These are phyloP conservation scores for Arthrinium puccinioides DNA, from an alignment of 2,329 filamentous ascomycete genomes.

Conservation along the genomic window DNA sequence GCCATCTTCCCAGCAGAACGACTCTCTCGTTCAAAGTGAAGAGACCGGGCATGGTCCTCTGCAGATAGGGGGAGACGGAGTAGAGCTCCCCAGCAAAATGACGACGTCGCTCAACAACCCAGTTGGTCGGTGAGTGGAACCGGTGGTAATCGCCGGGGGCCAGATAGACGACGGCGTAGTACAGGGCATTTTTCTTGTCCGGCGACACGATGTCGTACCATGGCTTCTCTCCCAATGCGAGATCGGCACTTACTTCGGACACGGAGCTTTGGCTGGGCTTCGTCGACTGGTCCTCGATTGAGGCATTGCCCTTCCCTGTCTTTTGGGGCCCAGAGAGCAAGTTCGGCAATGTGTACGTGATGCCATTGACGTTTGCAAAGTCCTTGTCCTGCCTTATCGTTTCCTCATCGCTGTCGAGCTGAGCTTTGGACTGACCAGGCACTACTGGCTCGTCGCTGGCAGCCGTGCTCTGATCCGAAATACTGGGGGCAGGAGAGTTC, in stretches of 20 bases:
- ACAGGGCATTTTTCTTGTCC: conserved; percentile 64
- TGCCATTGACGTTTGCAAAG: conserved; percentile 90
- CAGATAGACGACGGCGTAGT: conserved; percentile 93
- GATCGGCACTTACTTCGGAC: conserved; percentile 74
- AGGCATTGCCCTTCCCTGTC: conserved; percentile 32
- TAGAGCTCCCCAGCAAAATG: conserved; percentile 97
- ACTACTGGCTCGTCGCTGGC: conserved; percentile 19
- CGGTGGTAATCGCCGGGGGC: conserved; percentile 97
- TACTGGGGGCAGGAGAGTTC: conserved; percentile 46
- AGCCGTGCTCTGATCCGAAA: conserved; percentile 28
- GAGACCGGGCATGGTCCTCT: conserved; percentile 83
- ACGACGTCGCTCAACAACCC: conserved; percentile 91
- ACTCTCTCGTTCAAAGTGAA: conserved; percentile 97
- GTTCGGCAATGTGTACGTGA: conserved; percentile 85
- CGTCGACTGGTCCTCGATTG: conserved; percentile 66
- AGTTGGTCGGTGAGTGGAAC: conserved; percentile 91
- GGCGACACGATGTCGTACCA: conserved; percentile 64
- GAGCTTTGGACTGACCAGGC: not conserved
- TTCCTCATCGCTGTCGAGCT: conserved; percentile 47
- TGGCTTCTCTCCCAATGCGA: conserved; percentile 63
- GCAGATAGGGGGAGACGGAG: conserved; percentile 90
- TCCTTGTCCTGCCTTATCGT: conserved; percentile 77
- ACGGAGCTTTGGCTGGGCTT: conserved; percentile 59
- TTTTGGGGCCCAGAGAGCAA: conserved; percentile 68
- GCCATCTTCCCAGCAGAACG: conserved; percentile 87